These are phyloP conservation scores for Cantharellus anzutake DNA, from an alignment of 768 basidiomycete genomes.

Conservation along the genomic window DNA sequence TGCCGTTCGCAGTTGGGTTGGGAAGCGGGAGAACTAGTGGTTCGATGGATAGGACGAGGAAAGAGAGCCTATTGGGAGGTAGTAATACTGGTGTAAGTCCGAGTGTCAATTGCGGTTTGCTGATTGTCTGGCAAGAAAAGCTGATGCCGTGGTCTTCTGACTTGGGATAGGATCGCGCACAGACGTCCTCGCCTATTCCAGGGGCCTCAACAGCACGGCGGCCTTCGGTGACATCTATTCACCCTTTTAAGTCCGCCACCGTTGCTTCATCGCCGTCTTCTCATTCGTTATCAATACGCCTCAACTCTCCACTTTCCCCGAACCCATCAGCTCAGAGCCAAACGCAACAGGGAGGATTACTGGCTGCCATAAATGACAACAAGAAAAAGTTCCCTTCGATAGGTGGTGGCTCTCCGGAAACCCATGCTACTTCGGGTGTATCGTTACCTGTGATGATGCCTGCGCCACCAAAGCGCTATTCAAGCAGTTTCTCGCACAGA, in stretches of 20 bases:
- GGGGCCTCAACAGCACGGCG: background rate
- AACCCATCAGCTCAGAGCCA: too few species aligned
- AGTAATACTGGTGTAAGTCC: background rate
- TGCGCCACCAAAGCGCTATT: too few species aligned
- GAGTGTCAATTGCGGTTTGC: background rate
- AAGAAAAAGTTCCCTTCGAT: too few species aligned
- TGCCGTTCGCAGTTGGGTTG: background rate
- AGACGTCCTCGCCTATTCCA: background rate
- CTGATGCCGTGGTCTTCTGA: background rate
- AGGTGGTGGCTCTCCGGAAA: too few species aligned
- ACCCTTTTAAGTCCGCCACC: conserved; percentile 8
- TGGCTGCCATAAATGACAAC: too few species aligned
- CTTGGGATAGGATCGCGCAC: background rate
- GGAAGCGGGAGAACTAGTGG: background rate
- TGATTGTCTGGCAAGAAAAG: too few species aligned
- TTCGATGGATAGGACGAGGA: background rate
- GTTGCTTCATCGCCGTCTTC: conserved; percentile 6
- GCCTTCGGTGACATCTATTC: conserved; percentile 5
- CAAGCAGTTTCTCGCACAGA: background rate
- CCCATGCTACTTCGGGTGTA: too few species aligned
- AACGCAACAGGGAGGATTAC: too few species aligned
- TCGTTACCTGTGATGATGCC: too few species aligned
- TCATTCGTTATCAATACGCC: background rate
- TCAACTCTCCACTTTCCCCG: background rate
- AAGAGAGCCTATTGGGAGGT: background rate